These are phyloP conservation scores for Coemansia sp. DNA, from an alignment of 192 early-diverging fungal species.

Conservation along the genomic window DNA sequence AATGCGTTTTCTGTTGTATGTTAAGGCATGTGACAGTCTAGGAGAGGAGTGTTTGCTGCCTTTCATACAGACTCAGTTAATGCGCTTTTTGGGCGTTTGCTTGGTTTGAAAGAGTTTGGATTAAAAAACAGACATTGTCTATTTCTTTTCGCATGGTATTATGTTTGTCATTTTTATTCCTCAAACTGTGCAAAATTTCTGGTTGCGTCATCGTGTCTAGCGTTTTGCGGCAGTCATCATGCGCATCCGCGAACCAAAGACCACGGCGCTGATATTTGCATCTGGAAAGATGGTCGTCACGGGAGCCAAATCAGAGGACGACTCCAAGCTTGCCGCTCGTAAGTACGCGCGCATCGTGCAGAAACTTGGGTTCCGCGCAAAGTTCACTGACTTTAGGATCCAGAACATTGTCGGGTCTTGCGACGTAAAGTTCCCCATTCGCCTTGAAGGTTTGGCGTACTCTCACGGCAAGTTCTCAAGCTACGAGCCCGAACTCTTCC, in stretches of 20 bases:
- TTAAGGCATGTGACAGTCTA: no score
- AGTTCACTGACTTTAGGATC: slow-evolving; percentile 99
- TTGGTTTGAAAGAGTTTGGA: neutral
- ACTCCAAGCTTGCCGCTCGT: slow-evolving; percentile 92
- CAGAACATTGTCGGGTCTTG: slow-evolving; percentile 99
- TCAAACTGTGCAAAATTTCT: no score
- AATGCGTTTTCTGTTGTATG: neutral
- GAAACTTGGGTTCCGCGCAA: slow-evolving; percentile 96
- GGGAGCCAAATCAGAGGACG: slow-evolving; percentile 97
- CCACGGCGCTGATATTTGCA: slow-evolving; percentile 98
- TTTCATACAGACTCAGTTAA: no score
- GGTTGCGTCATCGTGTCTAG: slow-evolving; percentile 48
- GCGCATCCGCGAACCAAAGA: slow-evolving; percentile 99
- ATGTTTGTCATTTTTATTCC: no score
- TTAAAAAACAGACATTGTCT: neutral
- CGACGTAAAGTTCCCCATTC: slow-evolving; percentile 99
- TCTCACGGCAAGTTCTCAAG: slow-evolving; percentile 84
- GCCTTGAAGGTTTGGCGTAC: slow-evolving; percentile 93
- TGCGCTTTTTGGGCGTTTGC: neutral
- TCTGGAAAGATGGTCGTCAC: slow-evolving; percentile 99
- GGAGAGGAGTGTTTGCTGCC: no score
- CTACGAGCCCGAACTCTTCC: slow-evolving; percentile 99
- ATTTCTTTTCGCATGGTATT: neutral
- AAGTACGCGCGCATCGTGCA: slow-evolving; percentile 99
- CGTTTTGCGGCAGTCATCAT: slow-evolving; percentile 99